These are phyloP conservation scores for Uronychia binucleata DNA, from an alignment of 73 alveolate species.

Conservation along the genomic window DNA sequence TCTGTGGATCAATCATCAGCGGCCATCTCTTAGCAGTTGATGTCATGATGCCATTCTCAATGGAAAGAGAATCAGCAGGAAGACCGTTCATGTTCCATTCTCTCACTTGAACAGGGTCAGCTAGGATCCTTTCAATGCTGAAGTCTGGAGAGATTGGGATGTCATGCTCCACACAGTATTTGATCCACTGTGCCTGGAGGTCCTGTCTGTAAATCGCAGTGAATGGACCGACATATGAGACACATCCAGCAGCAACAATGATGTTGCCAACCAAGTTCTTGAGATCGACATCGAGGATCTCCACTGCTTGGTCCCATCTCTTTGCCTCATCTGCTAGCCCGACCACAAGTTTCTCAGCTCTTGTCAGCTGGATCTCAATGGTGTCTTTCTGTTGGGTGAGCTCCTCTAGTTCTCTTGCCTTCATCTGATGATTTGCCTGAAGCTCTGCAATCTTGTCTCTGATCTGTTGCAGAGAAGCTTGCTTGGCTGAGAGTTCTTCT, in stretches of 20 bases:
- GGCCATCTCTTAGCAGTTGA: constrained; percentile 99
- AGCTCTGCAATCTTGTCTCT: constrained; percentile 84
- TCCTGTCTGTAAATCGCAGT: constrained; percentile 96
- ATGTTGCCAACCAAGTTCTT: constrained; percentile 97
- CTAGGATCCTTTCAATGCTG: constrained; percentile 89
- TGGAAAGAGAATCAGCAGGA: constrained; percentile 99
- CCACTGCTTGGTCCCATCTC: constrained; percentile 81
- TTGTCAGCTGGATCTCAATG: constrained; percentile 88
- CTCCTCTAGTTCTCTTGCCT: constrained; percentile 89
- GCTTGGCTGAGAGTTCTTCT: constrained; percentile 82
- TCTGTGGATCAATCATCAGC: constrained; percentile 99
- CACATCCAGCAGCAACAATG: constrained; percentile 97
- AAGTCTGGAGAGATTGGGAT: constrained; percentile 82
- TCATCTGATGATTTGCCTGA: constrained; percentile 85
- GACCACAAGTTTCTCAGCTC: constrained; percentile 98
- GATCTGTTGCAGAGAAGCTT: constrained; percentile 89
- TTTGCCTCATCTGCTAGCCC: constrained; percentile 97
- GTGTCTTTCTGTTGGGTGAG: constrained; percentile 83
- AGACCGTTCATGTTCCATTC: constrained; percentile 89
- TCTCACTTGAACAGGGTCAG: constrained; percentile 97
- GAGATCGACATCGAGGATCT: constrained; percentile 86
- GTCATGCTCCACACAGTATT: constrained; percentile 56
- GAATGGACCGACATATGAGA: constrained; percentile 99
- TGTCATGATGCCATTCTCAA: constrained; percentile 99
- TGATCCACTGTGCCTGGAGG: constrained; percentile 80